Evolutionary conservation across 2,329 filamentous ascomycete species (phyloP).

Genomic region (Paecilomyces formosus): DNA sequence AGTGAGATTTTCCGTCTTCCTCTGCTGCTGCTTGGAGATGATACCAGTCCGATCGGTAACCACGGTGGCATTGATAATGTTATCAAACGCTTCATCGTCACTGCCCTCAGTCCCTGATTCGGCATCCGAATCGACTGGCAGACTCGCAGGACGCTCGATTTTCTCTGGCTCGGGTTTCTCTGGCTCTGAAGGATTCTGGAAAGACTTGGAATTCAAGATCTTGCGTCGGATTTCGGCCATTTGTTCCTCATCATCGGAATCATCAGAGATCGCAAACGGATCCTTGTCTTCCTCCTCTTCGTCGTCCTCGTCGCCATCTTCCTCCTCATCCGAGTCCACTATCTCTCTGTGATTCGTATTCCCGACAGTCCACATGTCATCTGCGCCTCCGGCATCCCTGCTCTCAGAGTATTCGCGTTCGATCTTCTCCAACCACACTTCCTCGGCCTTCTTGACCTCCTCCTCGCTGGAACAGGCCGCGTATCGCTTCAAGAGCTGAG

Average conservation of each 20-base stretch:
- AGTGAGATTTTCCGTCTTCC: constrained; percentile 41
- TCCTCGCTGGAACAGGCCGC: constrained; percentile 75
- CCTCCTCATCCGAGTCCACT: constrained; percentile 49
- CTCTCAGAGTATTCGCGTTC: constrained; percentile 84
- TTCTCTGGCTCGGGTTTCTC: constrained; percentile 52
- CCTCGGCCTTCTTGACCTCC: constrained; percentile 74
- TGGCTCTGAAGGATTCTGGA: constrained; percentile 52
- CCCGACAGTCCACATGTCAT: constrained; percentile 83
- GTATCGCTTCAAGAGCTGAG: constrained; percentile 72
- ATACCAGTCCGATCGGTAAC: constrained; percentile 80
- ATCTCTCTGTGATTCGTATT: constrained; percentile 67
- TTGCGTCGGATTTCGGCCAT: constrained; percentile 89
- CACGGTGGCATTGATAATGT: constrained; percentile 84
- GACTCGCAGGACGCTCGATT: constrained; percentile 52
- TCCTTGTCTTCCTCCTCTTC: constrained; percentile 49
- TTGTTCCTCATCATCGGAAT: constrained; percentile 73
- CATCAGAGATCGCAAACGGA: constrained; percentile 69
- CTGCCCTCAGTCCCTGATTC: constrained; percentile 63
- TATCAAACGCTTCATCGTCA: constrained; percentile 73
- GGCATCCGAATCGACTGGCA: constrained; percentile 55
- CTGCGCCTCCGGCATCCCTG: constrained; percentile 49
- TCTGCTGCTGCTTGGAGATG: constrained; percentile 51
- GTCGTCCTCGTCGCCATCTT: constrained; percentile 33
- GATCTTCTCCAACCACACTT: constrained; percentile 80
- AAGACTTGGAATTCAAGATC: constrained; percentile 86